Percentiles rank a stretch among this genome's conserved stretches.
Conservation (phyloP, 768 basidiomycete genomes). For the Antrodiella citrinella region DNA sequence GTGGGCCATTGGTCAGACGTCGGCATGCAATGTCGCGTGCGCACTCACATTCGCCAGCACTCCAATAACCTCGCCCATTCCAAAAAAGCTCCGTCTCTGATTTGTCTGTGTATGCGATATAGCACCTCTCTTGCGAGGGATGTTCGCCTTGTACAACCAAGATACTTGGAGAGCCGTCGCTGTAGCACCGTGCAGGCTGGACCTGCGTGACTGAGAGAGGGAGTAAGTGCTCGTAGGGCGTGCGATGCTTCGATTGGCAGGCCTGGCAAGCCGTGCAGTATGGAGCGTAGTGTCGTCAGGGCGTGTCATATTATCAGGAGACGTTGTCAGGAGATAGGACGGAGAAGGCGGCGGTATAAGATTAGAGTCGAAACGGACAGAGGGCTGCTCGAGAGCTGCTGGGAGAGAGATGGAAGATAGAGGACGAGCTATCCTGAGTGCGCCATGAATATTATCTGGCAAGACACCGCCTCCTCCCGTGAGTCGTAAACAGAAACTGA, state of each 20-base stretch:
- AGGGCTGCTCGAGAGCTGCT: neutral
- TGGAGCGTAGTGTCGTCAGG: constrained; percentile 3
- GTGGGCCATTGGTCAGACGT: constrained; percentile 2
- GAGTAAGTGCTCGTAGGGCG: constrained; percentile 17
- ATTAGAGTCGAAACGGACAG: neutral
- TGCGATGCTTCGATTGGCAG: constrained; percentile 1
- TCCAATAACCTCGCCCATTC: constrained; percentile 69
- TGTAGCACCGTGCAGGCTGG: constrained; percentile 19
- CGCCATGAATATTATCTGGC: neutral
- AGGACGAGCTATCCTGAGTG: neutral
- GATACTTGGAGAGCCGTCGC: constrained; percentile 36
- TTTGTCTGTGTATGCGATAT: constrained; percentile 53
- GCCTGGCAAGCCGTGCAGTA: constrained; percentile 1
- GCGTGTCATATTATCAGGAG: constrained; percentile 10
- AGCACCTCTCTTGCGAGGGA: constrained; percentile 51
- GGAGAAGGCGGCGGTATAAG: neutral
- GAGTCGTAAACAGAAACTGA: neutral
- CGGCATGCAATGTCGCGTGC: constrained; percentile 1
- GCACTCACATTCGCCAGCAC: constrained; percentile 64
- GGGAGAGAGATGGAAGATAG: neutral
- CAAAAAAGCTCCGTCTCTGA: constrained; percentile 70
- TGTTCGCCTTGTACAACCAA: constrained; percentile 71
- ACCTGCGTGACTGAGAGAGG: constrained; percentile 21
- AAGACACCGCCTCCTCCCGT: neutral
- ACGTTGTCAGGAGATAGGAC: neutral